Evolutionary conservation across 768 basidiomycete genomes (phyloP).

Genomic region (Grammothele lineata): DNA sequence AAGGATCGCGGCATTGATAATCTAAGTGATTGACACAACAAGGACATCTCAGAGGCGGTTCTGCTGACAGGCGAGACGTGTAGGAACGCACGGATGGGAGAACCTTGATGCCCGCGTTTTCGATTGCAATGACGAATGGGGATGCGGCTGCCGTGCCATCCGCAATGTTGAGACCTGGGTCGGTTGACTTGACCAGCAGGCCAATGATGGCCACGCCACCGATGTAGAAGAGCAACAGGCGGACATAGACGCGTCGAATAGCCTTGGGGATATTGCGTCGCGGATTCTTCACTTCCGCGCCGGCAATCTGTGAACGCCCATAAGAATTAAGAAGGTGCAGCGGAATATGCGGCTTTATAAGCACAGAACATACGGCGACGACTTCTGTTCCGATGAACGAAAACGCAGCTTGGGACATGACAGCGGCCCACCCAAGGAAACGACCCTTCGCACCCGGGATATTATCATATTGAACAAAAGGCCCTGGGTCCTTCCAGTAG

Average conservation of each 20-base stretch:
- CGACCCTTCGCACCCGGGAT: conserved; percentile 42
- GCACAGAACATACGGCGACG: conserved; percentile 32
- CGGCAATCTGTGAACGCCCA: conserved; percentile 30
- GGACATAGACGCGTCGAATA: conserved; percentile 43
- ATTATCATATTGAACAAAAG: conserved; percentile 42
- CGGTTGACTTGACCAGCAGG: conserved; percentile 45
- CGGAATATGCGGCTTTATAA: background rate
- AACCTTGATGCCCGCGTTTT: conserved; percentile 53
- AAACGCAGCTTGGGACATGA: conserved; percentile 57
- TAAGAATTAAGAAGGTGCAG: background rate
- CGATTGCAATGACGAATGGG: conserved; percentile 57
- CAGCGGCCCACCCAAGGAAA: conserved; percentile 49
- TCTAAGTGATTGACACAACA: too few species aligned
- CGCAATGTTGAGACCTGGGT: conserved; percentile 35
- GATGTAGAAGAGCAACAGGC: conserved; percentile 46
- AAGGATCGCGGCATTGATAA: conserved; percentile 27
- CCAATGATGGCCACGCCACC: conserved; percentile 41
- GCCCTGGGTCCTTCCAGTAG: conserved; percentile 52
- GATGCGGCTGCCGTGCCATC: conserved; percentile 39
- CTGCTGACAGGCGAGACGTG: too few species aligned
- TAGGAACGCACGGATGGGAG: conserved; percentile 46
- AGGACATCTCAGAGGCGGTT: too few species aligned
- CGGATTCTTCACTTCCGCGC: conserved; percentile 50
- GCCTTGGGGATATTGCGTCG: conserved; percentile 38
- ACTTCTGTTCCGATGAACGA: conserved; percentile 56